Evolutionary conservation across 768 basidiomycete genomes (phyloP), one percentile per base, ranked within the genome.

Genomic region (Termitomyces eurrhizus): DNA sequence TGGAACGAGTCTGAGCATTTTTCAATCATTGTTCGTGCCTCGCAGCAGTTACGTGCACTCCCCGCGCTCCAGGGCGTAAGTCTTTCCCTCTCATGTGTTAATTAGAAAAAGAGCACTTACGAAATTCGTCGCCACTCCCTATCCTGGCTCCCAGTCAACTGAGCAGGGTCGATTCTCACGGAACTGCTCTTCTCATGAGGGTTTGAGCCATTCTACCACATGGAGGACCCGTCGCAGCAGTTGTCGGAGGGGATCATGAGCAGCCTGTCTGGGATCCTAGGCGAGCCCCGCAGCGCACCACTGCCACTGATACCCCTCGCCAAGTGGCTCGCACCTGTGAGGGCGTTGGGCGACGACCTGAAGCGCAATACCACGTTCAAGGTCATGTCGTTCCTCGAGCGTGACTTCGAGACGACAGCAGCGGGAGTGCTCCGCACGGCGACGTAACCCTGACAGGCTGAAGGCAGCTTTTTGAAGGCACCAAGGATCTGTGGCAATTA

Each of bases 401-500:
- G 67, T n/a, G 69, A 75, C 42, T 76, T 75, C 39, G 51, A 67
- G 44, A 66, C 65, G 29, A 70, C 75, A 66, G 67, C 74, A 63
- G 67, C 7, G 75, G 75, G 1, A 60, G 61, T 72, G 35, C 52
- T 76, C 42, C 63, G 67, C 37, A 74, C 72, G n/a, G 58, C 68
- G 1, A 67, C 59, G 21, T n/a, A n/a, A n/a, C n/a, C n/a, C n/a
- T n/a, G n/a, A n/a, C n/a, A n/a, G n/a, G n/a, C n/a, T n/a, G n/a
- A n/a, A n/a, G n/a, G n/a, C n/a, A 85, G 66, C 57, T 73, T 83
- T 67, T 78, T 73, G 72, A 89, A 91, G 0, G 90, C 84, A 5
- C 81, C 77, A 0, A 80, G 64, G 2, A 93, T 83, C 66, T 83
- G 77, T 0, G 84, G 83, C 3, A 91, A 73, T 64, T 93, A 92